Evolutionary conservation across 805 yeast genomes (phyloP).

Genomic region (Barnettozyma sucrosica): DNA sequence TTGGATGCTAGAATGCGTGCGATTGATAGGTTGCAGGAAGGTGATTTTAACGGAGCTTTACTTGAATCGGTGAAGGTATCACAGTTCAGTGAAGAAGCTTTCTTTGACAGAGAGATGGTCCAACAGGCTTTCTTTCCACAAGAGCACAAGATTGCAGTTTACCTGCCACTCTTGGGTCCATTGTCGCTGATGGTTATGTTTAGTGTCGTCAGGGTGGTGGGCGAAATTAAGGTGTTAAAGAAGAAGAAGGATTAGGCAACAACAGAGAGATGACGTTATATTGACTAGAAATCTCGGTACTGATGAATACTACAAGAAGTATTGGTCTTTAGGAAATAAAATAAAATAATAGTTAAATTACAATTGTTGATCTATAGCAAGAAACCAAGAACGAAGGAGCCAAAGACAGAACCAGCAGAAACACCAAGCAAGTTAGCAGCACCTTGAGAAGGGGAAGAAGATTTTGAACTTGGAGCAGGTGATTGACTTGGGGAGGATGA

Average conservation of each 20-base stretch:
- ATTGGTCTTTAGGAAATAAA: not conserved
- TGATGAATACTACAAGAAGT: too few species aligned
- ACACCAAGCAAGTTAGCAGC: slow-evolving; percentile 1
- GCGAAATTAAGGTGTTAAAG: slow-evolving; percentile 29
- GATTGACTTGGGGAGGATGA: slow-evolving; percentile 2
- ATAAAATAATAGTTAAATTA: not conserved
- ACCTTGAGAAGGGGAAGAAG: slow-evolving; percentile 7
- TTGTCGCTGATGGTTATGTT: slow-evolving; percentile 55
- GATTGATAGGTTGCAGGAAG: slow-evolving; percentile 22
- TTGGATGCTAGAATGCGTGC: slow-evolving; percentile 33
- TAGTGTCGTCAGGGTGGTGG: slow-evolving; percentile 42
- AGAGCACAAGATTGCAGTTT: slow-evolving; percentile 93
- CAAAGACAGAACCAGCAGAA: slow-evolving; percentile 1
- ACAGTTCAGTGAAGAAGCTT: slow-evolving; percentile 52
- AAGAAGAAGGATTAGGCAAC: slow-evolving; percentile 13
- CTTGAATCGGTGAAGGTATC: slow-evolving; percentile 43
- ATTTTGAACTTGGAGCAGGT: not conserved
- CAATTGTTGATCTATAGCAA: not conserved
- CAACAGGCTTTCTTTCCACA: slow-evolving; percentile 93
- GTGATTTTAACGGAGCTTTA: slow-evolving; percentile 46
- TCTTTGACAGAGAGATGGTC: slow-evolving; percentile 91
- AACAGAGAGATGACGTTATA: too few species aligned
- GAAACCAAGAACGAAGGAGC: slow-evolving; percentile 1
- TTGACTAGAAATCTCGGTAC: not conserved
- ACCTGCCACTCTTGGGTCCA: slow-evolving; percentile 87